Evolutionary conservation across 768 basidiomycete genomes (phyloP).

Genomic region (Mycena chlorophos): DNA sequence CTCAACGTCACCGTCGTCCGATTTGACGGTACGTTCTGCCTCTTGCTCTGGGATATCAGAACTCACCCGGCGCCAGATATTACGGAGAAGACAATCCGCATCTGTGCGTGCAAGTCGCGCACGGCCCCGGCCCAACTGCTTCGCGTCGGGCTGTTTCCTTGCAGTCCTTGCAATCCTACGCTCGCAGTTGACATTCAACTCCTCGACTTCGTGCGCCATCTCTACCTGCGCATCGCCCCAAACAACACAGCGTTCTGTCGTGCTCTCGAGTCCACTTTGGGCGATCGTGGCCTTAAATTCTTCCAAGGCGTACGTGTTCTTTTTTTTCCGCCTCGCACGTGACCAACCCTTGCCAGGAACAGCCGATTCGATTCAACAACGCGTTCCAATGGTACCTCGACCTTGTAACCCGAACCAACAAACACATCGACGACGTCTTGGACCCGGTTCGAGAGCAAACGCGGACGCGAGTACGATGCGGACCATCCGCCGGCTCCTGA

Average conservation of each 20-base stretch:
- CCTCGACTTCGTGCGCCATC: constrained; percentile 27
- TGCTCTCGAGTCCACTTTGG: constrained; percentile 27
- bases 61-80: not conserved
- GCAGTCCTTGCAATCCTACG: constrained; percentile 29
- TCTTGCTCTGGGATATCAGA: not conserved
- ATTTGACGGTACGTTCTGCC: not conserved
- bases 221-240: constrained; percentile 29
- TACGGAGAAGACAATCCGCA: constrained; percentile 11
- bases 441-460: not conserved
- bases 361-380: not conserved
- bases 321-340: not conserved
- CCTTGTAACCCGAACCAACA: not conserved
- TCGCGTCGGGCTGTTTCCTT: constrained; percentile 28
- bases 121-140: constrained; percentile 16
- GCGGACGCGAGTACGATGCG: not conserved
- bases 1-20: not conserved
- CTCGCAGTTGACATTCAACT: constrained; percentile 34
- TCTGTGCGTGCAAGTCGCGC: constrained; percentile 18
- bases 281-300: constrained; percentile 5
- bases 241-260: constrained; percentile 31
- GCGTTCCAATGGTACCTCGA: not conserved
- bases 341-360: not conserved
- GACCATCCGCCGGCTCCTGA: too few species aligned
- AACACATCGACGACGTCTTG: not conserved
- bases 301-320: not conserved